Conservation (phyloP, 73 alveolate genomes). For the Tetrahymena borealis region DNA sequence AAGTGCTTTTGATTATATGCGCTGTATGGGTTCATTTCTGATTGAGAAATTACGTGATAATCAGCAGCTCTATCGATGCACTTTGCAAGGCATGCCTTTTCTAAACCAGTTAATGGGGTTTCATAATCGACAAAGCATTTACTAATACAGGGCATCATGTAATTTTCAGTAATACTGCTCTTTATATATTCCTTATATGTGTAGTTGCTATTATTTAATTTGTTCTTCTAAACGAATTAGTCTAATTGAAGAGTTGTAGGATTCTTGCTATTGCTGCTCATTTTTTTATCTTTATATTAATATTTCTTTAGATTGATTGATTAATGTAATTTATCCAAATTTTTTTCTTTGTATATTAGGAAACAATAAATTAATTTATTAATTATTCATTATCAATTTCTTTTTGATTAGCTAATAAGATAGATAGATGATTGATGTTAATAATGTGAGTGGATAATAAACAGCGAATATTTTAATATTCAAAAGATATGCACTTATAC, state of each 20-base stretch:
- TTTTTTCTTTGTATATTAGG: too few species aligned
- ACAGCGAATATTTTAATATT: too few species aligned
- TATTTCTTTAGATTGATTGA: too few species aligned
- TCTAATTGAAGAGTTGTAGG: not conserved
- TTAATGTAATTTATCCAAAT: too few species aligned
- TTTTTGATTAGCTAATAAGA: too few species aligned
- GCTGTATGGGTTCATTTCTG: not conserved
- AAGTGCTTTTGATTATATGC: not conserved
- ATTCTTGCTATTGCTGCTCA: too few species aligned
- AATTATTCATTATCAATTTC: too few species aligned
- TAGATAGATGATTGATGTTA: too few species aligned
- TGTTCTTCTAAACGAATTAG: not conserved
- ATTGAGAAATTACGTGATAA: not conserved
- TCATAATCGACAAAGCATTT: not conserved
- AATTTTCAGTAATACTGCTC: not conserved
- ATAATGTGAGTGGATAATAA: too few species aligned
- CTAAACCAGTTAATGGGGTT: not conserved
- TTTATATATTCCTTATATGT: not conserved
- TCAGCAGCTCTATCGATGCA: not conserved
- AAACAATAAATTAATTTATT: too few species aligned
- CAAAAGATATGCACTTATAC: not conserved
- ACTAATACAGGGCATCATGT: not conserved
- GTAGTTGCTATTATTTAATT: not conserved
- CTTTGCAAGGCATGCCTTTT: not conserved
- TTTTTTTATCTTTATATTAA: too few species aligned